These are phyloP conservation scores for Reutealis trisperma DNA, from an alignment of 345 rosid genomes.

Conservation along the genomic window DNA sequence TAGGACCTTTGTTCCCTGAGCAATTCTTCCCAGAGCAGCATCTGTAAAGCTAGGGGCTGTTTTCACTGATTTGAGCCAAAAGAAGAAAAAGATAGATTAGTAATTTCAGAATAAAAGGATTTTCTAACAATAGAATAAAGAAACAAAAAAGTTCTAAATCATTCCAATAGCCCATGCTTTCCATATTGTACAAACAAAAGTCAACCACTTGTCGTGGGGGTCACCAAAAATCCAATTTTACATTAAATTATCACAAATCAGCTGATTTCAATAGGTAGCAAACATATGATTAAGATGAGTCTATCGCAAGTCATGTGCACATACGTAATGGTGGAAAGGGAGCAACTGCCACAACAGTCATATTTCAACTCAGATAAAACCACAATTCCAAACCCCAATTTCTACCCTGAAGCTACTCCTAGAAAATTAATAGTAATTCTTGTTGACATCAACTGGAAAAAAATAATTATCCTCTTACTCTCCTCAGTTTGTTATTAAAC, in stretches of 20 bases:
- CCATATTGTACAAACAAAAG: background rate
- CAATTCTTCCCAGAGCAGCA: constrained; percentile 87
- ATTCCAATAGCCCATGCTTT: background rate
- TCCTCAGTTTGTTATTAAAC: background rate
- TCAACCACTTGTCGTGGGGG: background rate
- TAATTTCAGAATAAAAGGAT: background rate
- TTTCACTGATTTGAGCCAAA: constrained; percentile 56
- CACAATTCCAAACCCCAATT: background rate
- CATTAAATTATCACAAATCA: background rate
- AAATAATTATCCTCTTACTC: background rate
- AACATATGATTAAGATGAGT: background rate
- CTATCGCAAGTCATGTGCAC: background rate
- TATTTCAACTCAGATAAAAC: background rate
- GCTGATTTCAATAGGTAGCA: background rate
- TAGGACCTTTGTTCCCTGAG: constrained; percentile 85
- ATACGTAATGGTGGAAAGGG: background rate
- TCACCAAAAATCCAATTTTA: background rate
- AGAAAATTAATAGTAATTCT: background rate
- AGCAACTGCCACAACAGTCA: too few relatives aligned
- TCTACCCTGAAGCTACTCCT: background rate
- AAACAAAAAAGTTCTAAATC: background rate
- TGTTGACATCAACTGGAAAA: background rate
- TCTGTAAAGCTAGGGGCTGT: constrained; percentile 92
- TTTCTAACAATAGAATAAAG: background rate
- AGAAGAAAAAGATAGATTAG: background rate